phyloP scores from a whole-genome alignment of 345 rosid species.

The Dipteronia sinensis region DNA sequence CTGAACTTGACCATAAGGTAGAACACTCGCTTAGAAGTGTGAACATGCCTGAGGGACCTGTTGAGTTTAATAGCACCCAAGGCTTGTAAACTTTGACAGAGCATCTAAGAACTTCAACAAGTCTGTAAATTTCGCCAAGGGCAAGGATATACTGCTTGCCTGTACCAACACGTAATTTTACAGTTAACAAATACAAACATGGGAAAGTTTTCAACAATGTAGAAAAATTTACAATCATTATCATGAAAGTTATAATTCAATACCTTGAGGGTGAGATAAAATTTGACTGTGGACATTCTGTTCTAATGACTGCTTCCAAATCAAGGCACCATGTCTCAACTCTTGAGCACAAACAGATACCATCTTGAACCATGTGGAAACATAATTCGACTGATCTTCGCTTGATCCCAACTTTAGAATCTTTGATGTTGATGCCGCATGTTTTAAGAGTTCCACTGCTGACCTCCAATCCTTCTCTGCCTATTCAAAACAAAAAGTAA shows the following conservation, averaged over 20 bases:
- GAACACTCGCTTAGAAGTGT: slow-evolving; percentile 61
- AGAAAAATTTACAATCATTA: neutral
- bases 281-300: slow-evolving; percentile 49
- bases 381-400: slow-evolving; percentile 55
- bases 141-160: slow-evolving; percentile 65
- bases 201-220: neutral
- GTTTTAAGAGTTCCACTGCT: slow-evolving; percentile 62
- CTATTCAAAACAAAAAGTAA: slow-evolving; percentile 41
- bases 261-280: slow-evolving; percentile 65
- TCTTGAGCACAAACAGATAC: slow-evolving; percentile 66
- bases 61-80: slow-evolving; percentile 58
- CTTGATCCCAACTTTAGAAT: slow-evolving; percentile 58
- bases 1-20: slow-evolving; percentile 68
- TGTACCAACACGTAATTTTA: slow-evolving; percentile 32
- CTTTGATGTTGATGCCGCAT: slow-evolving; percentile 46
- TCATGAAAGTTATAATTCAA: neutral
- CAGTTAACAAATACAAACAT: neutral
- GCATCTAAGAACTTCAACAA: slow-evolving; percentile 58
- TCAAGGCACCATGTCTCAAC: slow-evolving; percentile 70
- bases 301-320: slow-evolving; percentile 67
- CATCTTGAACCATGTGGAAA: slow-evolving; percentile 65
- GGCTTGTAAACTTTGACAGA: slow-evolving; percentile 71
- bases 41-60: slow-evolving; percentile 34
- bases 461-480: slow-evolving; percentile 59
- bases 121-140: slow-evolving; percentile 84